Evolutionary conservation across 2,329 filamentous ascomycete species (phyloP).

Genomic region (Fusarium duplospermum): DNA sequence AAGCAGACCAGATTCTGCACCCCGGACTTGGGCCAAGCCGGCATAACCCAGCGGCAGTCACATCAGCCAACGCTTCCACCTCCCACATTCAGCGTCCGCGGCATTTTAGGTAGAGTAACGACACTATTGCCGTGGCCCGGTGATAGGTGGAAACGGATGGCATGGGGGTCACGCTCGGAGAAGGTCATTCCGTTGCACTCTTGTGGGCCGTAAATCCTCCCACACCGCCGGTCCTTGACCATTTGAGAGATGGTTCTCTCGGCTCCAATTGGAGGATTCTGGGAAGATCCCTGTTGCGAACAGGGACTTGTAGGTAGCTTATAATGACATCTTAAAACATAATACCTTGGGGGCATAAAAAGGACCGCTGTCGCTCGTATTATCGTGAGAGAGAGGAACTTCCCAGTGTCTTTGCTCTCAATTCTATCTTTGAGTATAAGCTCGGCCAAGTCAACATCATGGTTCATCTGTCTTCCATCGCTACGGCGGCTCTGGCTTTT

Average conservation of each 20-base stretch:
- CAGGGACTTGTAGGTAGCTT: background rate
- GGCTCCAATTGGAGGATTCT: background rate
- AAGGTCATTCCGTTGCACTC: background rate
- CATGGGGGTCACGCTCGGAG: background rate
- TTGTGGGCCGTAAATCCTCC: background rate
- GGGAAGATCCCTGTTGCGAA: background rate
- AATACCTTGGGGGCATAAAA: background rate
- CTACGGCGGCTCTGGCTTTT: conserved; percentile 57
- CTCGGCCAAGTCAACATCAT: conserved; percentile 39
- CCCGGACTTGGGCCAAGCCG: background rate
- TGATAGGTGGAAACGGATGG: background rate
- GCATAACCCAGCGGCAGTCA: background rate
- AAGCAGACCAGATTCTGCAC: background rate
- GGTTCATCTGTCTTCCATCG: conserved; percentile 47
- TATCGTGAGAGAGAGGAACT: background rate
- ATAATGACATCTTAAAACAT: background rate
- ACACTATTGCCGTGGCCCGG: background rate
- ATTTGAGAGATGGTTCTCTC: background rate
- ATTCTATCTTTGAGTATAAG: background rate
- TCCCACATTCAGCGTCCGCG: background rate
- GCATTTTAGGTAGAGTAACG: background rate
- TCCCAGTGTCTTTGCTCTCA: background rate
- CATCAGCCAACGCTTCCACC: background rate
- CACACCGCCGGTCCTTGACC: background rate
- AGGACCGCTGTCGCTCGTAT: background rate